Evolutionary conservation across 768 basidiomycete species (phyloP), one percentile per base, ranked within the genome.

Genomic region (Leccinum arenicola): DNA sequence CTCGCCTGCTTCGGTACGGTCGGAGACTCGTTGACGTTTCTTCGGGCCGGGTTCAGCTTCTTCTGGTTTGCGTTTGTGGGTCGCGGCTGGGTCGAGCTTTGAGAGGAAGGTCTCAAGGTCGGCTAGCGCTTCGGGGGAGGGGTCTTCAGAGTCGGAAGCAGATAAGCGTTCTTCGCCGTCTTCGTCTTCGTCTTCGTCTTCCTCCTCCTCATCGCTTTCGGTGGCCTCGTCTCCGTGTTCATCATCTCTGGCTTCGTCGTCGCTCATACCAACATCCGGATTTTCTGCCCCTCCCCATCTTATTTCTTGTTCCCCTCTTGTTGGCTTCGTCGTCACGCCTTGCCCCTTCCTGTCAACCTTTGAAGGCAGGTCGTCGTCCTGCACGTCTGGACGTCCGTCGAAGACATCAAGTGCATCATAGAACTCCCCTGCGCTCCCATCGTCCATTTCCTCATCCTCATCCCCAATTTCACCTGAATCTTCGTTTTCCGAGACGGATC

Each of bases 41-140:
- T 78, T 75, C 15, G 73, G 68, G 38, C 68, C 71, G 6, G 68
- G 61, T 14, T 69, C 70, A 5, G 60, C 56, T 14, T 65, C 64
- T 8, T 68, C 73, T 5, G 64, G 67, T 56, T 62, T 69, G 59
- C 93, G 85, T 74, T 94, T 93, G 63, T 82, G 81, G 12, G 83
- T 70, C 4, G 76, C 70, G 6, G 84, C 71, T 1, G 73, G 61
- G 59, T 87, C 85, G 51, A 96, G 83, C 15, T 73, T 78, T 0
- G 86, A 82, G 50, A 97, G 84, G 65, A 93, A 92, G 15, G 74
- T 77, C 58, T 87, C 84, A 3, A 98, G 83, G 40, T 84, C 82
- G 21, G 85, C 84, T 9, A 94, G 78, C 0, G 86, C 86, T 61
- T 79, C 82, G 1, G 80, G 77, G n/a, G 78, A 80, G 17, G 73